Evolutionary conservation across 495 filamentous ascomycete species (phyloP).

Genomic region (Pyronema omphalodes): DNA sequence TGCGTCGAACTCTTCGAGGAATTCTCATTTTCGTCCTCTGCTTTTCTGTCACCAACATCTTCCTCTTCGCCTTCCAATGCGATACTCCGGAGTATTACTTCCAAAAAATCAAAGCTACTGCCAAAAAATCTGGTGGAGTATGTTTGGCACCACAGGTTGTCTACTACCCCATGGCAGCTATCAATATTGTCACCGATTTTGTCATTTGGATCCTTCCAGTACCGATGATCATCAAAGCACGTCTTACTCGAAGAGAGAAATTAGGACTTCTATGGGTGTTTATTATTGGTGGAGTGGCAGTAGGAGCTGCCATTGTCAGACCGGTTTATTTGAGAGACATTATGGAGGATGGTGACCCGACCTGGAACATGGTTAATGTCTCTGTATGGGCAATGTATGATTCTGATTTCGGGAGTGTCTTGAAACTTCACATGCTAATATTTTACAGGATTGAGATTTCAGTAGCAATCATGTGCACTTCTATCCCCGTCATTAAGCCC

Average conservation of each 20-base stretch:
- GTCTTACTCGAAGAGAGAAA: slow-evolving; percentile 28
- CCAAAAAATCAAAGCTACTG: not conserved
- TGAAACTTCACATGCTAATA: not conserved
- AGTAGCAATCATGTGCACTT: slow-evolving; percentile 32
- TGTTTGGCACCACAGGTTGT: slow-evolving; percentile 4
- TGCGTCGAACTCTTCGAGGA: not conserved
- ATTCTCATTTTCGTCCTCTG: slow-evolving; percentile 3
- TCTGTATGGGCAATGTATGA: not conserved
- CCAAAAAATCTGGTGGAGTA: not conserved
- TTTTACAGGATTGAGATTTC: slow-evolving; percentile 34
- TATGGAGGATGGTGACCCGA: slow-evolving; percentile 5
- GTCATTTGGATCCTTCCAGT: slow-evolving; percentile 35
- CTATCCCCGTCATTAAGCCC: slow-evolving; percentile 30
- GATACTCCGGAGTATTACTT: slow-evolving; percentile 6
- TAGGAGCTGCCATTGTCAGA: not conserved
- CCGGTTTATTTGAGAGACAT: not conserved
- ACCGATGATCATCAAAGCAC: slow-evolving; percentile 29
- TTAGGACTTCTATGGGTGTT: slow-evolving; percentile 29
- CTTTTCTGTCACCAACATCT: slow-evolving; percentile 4
- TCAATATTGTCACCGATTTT: slow-evolving; percentile 36
- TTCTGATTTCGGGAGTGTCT: too few species aligned
- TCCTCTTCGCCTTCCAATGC: slow-evolving; percentile 4
- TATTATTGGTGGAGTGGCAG: slow-evolving; percentile 22
- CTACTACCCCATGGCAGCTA: slow-evolving; percentile 27
- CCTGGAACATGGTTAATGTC: slow-evolving; percentile 3